Conservation (phyloP, 495 filamentous ascomycete species). For the Rhypophila decipiens region DNA sequence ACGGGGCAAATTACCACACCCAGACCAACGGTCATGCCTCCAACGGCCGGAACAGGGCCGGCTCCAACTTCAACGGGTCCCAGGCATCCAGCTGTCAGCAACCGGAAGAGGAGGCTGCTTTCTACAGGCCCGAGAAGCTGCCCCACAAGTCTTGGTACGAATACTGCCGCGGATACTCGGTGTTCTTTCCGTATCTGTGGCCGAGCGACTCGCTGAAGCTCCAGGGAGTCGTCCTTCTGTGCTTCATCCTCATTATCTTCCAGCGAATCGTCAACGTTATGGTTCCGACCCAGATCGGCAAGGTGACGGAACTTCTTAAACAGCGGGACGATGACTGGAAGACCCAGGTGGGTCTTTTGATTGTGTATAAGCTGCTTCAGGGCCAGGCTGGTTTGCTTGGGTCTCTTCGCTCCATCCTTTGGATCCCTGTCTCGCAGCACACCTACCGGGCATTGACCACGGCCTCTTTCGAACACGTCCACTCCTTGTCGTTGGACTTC, state of each 20-base stretch:
- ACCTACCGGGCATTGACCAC: conserved; percentile 92
- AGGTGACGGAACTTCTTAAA: conserved; percentile 60
- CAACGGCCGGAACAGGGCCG: conserved; percentile 20
- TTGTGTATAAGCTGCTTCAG: conserved; percentile 77
- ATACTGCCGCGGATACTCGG: conserved; percentile 77
- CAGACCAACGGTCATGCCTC: conserved; percentile 22
- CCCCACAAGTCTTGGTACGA: conserved; percentile 49
- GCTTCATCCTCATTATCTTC: conserved; percentile 66
- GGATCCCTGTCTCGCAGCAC: conserved; percentile 95
- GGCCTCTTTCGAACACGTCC: conserved; percentile 94
- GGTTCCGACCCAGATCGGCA: conserved; percentile 69
- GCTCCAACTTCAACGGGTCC: conserved; percentile 17
- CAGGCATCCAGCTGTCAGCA: conserved; percentile 24
- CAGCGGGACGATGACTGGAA: conserved; percentile 32
- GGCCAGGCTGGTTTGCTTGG: conserved; percentile 81
- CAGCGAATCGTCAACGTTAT: conserved; percentile 77
- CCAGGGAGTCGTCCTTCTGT: conserved; percentile 70
- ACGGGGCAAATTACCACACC: conserved; percentile 23
- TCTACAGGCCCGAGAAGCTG: conserved; percentile 46
- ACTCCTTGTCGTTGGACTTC: conserved; percentile 89
- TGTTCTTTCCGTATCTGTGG: conserved; percentile 95
- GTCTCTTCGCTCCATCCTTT: conserved; percentile 71
- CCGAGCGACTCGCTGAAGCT: conserved; percentile 66
- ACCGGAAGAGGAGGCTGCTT: conserved; percentile 42
- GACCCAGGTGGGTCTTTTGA: conserved; percentile 78